Conservation (phyloP, 176 grass and related monocot species). For the Thalia dealbata region DNA sequence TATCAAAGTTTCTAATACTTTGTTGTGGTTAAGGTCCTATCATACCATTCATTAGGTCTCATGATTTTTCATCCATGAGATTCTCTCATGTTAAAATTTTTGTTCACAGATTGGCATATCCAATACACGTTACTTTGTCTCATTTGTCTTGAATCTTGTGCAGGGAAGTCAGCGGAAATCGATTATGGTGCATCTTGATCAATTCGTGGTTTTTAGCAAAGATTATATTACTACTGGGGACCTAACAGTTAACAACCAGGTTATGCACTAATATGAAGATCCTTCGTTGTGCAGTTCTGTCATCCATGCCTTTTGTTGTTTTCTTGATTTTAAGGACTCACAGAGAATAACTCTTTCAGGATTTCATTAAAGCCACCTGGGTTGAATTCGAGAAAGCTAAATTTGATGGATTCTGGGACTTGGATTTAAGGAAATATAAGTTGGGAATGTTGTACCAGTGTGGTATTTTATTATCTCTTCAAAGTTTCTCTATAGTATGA, state of each 20-base stretch:
- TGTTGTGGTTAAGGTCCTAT: background rate
- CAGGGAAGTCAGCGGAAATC: conserved; percentile 6
- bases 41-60: background rate
- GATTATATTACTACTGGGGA: conserved; percentile 3
- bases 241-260: conserved; percentile 5
- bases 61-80: no score
- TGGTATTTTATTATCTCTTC: background rate
- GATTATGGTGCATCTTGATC: conserved; percentile 11
- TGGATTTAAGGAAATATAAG: conserved; percentile 15
- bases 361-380: conserved; percentile 11
- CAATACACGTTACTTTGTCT: background rate
- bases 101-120: background rate
- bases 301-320: background rate
- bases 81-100: no score
- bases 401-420: conserved; percentile 21
- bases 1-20: background rate
- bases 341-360: background rate
- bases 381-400: conserved; percentile 11
- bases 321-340: background rate
- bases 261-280: background rate
- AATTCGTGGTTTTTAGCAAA: conserved; percentile 8
- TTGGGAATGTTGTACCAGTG: conserved; percentile 14
- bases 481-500: background rate
- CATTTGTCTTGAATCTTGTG: background rate
- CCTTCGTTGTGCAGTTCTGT: background rate